Evolutionary conservation across 139 green algal species (phyloP).

Genomic region (Pleodorina starrii): DNA sequence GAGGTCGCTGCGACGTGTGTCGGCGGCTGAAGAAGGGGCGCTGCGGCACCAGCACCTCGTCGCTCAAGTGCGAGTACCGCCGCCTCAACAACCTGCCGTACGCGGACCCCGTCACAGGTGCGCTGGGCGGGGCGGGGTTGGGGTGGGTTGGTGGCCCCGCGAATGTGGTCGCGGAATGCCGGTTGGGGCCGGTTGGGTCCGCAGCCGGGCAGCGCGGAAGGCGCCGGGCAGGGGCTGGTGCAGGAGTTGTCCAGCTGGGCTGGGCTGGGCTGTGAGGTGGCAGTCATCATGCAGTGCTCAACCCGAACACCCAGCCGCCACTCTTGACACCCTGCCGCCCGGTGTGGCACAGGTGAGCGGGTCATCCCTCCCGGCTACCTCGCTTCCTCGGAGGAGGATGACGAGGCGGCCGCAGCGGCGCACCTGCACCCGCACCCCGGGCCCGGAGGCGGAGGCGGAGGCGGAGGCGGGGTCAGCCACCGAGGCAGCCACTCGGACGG

Average conservation of each 20-base stretch:
- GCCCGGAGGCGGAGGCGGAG: not conserved
- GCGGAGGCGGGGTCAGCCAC: too few relatives aligned
- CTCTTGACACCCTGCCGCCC: not conserved
- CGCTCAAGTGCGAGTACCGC: conserved; percentile 47
- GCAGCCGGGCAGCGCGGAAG: not conserved
- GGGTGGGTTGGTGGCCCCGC: not conserved
- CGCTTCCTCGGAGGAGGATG: conserved; percentile 4
- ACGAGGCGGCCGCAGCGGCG: not conserved
- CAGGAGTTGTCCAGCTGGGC: too few relatives aligned
- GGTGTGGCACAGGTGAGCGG: conserved; percentile 11
- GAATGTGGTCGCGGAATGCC: not conserved
- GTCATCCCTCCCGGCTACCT: conserved; percentile 25
- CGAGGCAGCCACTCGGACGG: not conserved
- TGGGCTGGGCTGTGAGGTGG: too few relatives aligned
- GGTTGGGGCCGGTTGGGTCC: too few relatives aligned
- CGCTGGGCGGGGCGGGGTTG: not conserved
- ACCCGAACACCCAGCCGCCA: not conserved
- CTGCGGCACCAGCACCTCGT: conserved; percentile 44
- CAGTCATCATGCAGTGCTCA: too few relatives aligned
- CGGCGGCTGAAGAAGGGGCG: conserved; percentile 52
- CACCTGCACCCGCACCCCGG: too few relatives aligned
- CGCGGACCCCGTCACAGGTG: conserved; percentile 30
- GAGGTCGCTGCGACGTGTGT: conserved; percentile 47
- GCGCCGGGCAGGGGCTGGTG: too few relatives aligned
- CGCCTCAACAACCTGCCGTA: conserved; percentile 49